phyloP scores from a whole-genome alignment of 768 basidiomycete genomes.

The Kondoa malvinella region DNA sequence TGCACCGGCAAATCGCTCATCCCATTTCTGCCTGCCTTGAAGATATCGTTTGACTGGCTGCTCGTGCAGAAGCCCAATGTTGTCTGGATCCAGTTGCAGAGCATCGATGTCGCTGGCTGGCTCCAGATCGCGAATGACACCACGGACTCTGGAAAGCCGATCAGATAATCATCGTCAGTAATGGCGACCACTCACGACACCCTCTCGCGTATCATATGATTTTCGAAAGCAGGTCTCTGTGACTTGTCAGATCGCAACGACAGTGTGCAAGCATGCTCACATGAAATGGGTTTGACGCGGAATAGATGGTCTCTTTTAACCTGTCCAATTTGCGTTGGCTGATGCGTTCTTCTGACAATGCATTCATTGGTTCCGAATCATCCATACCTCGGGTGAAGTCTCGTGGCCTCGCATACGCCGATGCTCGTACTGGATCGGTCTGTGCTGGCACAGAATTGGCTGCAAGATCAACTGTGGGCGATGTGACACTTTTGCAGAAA shows the following conservation, averaged over 20 bases:
- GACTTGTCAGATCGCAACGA: constrained; percentile 19
- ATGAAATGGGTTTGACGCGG: not conserved
- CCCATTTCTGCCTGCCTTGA: constrained; percentile 43
- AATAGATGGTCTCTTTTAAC: not conserved
- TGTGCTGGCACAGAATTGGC: not conserved
- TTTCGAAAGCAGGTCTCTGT: constrained; percentile 27
- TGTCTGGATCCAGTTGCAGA: constrained; percentile 46
- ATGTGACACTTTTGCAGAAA: constrained; percentile 32
- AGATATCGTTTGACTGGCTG: constrained; percentile 54
- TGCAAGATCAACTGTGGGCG: constrained; percentile 13
- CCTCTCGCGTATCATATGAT: constrained; percentile 75
- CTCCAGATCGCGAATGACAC: constrained; percentile 64
- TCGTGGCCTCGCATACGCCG: not conserved
- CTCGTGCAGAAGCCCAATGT: constrained; percentile 61
- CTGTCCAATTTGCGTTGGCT: not conserved
- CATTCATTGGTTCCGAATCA: not conserved
- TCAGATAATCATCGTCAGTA: too few species aligned
- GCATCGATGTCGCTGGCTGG: constrained; percentile 48
- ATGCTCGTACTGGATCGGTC: not conserved
- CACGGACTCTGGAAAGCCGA: constrained; percentile 56
- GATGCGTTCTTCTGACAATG: not conserved
- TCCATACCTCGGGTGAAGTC: not conserved
- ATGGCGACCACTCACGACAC: too few species aligned
- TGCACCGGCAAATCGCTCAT: constrained; percentile 48
- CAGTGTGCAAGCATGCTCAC: constrained; percentile 18